Percentiles rank a stretch among this genome's conserved stretches.
phyloP scores from a whole-genome alignment of 805 yeast genomes.

The Candida easanensis region DNA sequence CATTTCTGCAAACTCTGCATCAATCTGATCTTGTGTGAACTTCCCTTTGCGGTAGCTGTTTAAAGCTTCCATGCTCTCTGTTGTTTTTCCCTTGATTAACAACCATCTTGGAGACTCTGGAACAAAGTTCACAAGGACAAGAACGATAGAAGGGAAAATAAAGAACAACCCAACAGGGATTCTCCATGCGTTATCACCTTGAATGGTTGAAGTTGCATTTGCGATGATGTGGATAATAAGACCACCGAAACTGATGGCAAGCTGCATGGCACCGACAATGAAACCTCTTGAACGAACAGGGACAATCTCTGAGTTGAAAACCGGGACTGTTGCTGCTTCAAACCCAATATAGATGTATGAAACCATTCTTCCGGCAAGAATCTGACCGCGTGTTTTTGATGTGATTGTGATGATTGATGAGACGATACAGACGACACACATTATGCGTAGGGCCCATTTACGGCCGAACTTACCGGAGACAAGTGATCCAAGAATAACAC shows the following conservation, averaged over 20 bases:
- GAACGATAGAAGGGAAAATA: neutral
- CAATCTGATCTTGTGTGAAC: neutral
- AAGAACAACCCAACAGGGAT: neutral
- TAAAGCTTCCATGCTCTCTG: neutral
- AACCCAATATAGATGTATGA: neutral
- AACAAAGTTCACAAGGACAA: neutral
- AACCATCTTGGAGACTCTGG: neutral
- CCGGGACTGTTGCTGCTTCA: neutral
- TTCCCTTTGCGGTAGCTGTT: neutral
- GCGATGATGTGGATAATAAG: neutral
- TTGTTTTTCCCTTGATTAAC: neutral
- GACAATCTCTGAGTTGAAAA: neutral
- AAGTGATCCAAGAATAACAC: neutral
- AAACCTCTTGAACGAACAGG: neutral
- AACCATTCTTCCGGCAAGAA: neutral
- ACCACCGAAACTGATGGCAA: neutral
- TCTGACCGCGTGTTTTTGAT: neutral
- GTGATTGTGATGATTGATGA: neutral
- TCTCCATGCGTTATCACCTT: neutral
- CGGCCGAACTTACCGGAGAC: neutral
- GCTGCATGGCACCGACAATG: neutral
- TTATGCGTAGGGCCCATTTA: neutral
- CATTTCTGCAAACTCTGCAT: neutral
- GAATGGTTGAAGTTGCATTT: neutral
- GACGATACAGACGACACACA: neutral